A percentile compares a stretch with the other conserved stretches of the same genome.
phyloP scores from a whole-genome alignment of 768 basidiomycete genomes.

The Kwoniella newhampshirensis region DNA sequence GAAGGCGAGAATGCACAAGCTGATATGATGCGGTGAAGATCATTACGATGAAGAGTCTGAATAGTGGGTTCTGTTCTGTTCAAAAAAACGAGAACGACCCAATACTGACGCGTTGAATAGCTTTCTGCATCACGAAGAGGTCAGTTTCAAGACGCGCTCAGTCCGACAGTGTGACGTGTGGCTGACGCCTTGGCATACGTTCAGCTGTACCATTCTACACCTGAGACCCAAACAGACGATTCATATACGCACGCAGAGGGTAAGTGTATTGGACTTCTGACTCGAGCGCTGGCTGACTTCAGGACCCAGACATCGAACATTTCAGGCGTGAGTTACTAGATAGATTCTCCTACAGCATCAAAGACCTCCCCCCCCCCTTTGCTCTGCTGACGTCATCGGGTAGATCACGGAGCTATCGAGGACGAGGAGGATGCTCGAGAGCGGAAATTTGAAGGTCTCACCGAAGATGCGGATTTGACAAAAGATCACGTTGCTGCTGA shows the following conservation, averaged over 20 bases:
- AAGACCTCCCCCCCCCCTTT: constrained; percentile 11
- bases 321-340: constrained; percentile 61
- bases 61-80: constrained; percentile 43
- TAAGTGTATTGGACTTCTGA: constrained; percentile 15
- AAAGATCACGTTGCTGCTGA: constrained; percentile 59
- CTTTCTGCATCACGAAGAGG: constrained; percentile 83
- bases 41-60: constrained; percentile 54
- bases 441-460: constrained; percentile 77
- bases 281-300: constrained; percentile 6
- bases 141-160: constrained; percentile 30
- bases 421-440: constrained; percentile 77
- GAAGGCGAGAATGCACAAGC: background rate
- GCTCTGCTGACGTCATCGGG: too few species aligned
- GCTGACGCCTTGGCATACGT: background rate
- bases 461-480: constrained; percentile 59
- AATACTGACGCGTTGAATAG: constrained; percentile 22
- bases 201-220: constrained; percentile 86
- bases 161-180: too few species aligned
- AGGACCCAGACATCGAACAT: constrained; percentile 63
- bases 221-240: constrained; percentile 95
- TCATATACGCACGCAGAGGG: constrained; percentile 93
- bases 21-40: constrained; percentile 15
- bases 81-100: constrained; percentile 3
- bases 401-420: constrained; percentile 79
- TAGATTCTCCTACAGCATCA: background rate